Conservation (phyloP, 345 rosid species). For the Lumnitzera racemosa region DNA sequence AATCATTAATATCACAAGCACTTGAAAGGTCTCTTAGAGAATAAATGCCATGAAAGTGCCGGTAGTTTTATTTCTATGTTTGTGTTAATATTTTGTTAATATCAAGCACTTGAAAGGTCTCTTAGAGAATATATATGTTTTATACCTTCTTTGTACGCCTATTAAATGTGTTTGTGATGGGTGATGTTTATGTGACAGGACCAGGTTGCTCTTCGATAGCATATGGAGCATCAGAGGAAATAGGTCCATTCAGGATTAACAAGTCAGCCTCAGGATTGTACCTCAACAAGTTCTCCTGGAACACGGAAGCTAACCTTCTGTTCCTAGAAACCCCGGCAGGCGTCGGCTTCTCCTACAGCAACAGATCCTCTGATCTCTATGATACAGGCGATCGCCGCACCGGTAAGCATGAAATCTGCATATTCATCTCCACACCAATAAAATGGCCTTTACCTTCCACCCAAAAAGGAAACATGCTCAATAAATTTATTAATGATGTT, state of each 20-base stretch:
- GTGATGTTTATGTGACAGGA: conserved; percentile 27
- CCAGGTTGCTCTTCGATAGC: conserved; percentile 99
- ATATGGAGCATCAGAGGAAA: conserved; percentile 98
- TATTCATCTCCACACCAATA: too few relatives aligned
- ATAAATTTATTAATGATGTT: neutral
- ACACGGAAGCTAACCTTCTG: conserved; percentile 72
- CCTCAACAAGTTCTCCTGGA: conserved; percentile 92
- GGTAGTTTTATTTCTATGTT: too few relatives aligned
- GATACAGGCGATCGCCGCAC: conserved; percentile 83
- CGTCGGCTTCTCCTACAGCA: conserved; percentile 94
- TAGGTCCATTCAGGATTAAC: conserved; percentile 88
- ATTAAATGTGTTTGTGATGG: neutral
- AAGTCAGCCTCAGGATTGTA: conserved; percentile 70
- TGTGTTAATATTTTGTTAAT: too few relatives aligned
- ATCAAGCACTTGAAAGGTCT: too few relatives aligned
- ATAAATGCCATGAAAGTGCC: too few relatives aligned
- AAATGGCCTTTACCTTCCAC: too few relatives aligned
- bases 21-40: too few relatives aligned
- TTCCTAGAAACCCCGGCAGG: conserved; percentile 97
- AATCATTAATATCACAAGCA: too few relatives aligned
- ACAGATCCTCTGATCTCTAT: conserved; percentile 68
- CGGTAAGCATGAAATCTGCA: conserved; percentile 27
- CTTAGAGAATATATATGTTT: too few relatives aligned
- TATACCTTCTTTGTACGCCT: too few relatives aligned
- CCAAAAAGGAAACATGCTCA: too few relatives aligned